A percentile compares a stretch with the other conserved stretches of the same genome.
These are phyloP conservation scores for Colletotrichum musae DNA, from an alignment of 2,329 filamentous ascomycete genomes.

Conservation along the genomic window DNA sequence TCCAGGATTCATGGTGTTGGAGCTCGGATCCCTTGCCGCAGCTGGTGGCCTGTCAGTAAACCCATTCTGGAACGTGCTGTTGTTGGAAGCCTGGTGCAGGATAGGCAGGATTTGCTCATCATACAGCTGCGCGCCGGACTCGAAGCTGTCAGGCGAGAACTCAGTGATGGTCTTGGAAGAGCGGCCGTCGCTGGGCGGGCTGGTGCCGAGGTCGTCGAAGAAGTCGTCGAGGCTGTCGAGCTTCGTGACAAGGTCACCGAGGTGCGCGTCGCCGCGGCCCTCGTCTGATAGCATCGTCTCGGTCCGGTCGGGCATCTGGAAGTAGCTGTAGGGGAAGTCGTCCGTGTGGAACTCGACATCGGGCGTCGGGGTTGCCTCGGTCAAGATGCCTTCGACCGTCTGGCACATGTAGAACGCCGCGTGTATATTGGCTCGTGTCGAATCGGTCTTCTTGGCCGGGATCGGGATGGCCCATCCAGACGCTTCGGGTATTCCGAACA, in stretches of 20 bases:
- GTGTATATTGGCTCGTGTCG: conserved; percentile 92
- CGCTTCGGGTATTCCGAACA: conserved; percentile 96
- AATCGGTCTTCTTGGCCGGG: conserved; percentile 89
- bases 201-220: conserved; percentile 78
- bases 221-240: conserved; percentile 86
- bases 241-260: conserved; percentile 86
- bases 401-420: conserved; percentile 96
- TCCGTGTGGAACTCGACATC: conserved; percentile 95
- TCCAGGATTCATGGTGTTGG: conserved; percentile 74
- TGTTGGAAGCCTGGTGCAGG: conserved; percentile 86
- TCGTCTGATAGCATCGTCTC: conserved; percentile 96
- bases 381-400: conserved; percentile 70
- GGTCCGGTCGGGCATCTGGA: conserved; percentile 79
- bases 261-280: conserved; percentile 77
- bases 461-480: conserved; percentile 97
- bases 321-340: conserved; percentile 87
- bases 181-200: conserved; percentile 71
- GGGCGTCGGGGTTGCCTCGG: conserved; percentile 78
- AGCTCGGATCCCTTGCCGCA: conserved; percentile 71
- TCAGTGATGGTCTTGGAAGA: conserved; percentile 76
- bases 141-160: conserved; percentile 75
- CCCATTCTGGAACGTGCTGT: conserved; percentile 87
- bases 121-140: conserved; percentile 86
- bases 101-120: conserved; percentile 95
- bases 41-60: conserved; percentile 81